Evolutionary conservation across 2,329 filamentous ascomycete species (phyloP), one percentile per base, ranked within the genome.

Genomic region (Sarocladium brachiariae): DNA sequence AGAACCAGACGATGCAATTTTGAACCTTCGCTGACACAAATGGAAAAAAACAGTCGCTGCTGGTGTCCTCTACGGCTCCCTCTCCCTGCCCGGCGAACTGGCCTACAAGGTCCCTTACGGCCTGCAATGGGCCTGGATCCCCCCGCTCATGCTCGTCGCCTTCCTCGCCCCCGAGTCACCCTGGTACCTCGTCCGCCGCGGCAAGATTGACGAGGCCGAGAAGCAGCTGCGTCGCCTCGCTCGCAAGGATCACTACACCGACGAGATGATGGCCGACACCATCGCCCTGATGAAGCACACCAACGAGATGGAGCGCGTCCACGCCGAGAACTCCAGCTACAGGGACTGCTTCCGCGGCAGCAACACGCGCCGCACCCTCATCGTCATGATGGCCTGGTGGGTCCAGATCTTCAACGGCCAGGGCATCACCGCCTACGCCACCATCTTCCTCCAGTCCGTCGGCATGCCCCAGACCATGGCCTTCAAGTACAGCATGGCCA

Each of bases 341-440:
- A 50, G 49, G 34, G 67, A 71, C 57, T 70, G 66, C 55, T 73
- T 73, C 57, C 61, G 61, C 3, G 67, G 67, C 3, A 60, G 63
- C 2, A 67, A 76, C 52, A 56, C 66, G n/a, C 63, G 68, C 2
- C 59, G 69, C 25, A 69, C 68, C 1, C 61, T 64, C 24, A 65
- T 68, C 47, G 59, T 61, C 2, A 58, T 58, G 41, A 54, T 61
- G 33, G 57, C 61, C 3, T 66, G 58, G 48, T 52, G 59, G 4
- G 63, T 64, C 6, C 65, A 67, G 55, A 59, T 61, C 1, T 57
- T 66, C 13, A 64, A 62, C 50, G 65, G 65, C 8, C 56, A 77
- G 56, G 73, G 76, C 1, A 77, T 81, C 58, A 77, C 74, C 39
- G 68, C 71, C 23, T 80, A 75, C 54, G 77, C 74, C 2, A 75